Evolutionary conservation across 2,329 filamentous ascomycete genomes (phyloP).

Genomic region (Rutstroemia sp.): DNA sequence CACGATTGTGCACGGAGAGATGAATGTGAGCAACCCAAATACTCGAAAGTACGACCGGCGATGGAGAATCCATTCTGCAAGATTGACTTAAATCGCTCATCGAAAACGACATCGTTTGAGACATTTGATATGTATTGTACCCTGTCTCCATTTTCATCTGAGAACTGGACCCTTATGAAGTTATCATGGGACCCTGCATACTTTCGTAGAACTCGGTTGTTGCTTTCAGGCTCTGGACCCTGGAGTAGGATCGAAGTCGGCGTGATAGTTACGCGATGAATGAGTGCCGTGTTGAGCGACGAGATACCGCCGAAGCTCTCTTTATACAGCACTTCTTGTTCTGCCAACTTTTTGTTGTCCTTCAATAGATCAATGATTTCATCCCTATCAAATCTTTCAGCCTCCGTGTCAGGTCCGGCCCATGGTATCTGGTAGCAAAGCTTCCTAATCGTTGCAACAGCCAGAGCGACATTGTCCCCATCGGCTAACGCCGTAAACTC

Average conservation of each 20-base stretch:
- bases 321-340: conserved; percentile 1
- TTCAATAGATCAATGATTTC: conserved; percentile 36
- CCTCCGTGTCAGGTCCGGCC: conserved; percentile 43
- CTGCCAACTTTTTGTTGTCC: conserved; percentile 34
- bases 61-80: conserved; percentile 54
- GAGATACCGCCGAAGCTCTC: conserved; percentile 23
- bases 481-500: conserved; percentile 26
- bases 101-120: conserved; percentile 43
- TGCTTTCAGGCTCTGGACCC: conserved; percentile 58
- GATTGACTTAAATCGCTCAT: conserved; percentile 52
- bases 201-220: conserved; percentile 64
- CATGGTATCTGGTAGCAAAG: conserved; percentile 47
- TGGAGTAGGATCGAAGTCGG: conserved; percentile 49
- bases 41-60: conserved; percentile 54
- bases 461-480: conserved; percentile 33
- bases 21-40: conserved; percentile 74
- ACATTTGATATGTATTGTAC: conserved; percentile 49
- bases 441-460: conserved; percentile 45
- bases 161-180: conserved; percentile 66
- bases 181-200: conserved; percentile 51
- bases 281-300: conserved; percentile 20
- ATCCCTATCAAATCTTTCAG: conserved; percentile 33
- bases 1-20: conserved; percentile 64
- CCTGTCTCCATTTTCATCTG: conserved; percentile 63
- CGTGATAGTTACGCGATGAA: conserved; percentile 39